These are phyloP conservation scores for Rosa chinensis DNA, from an alignment of 306 rosid genomes.

Conservation along the genomic window DNA sequence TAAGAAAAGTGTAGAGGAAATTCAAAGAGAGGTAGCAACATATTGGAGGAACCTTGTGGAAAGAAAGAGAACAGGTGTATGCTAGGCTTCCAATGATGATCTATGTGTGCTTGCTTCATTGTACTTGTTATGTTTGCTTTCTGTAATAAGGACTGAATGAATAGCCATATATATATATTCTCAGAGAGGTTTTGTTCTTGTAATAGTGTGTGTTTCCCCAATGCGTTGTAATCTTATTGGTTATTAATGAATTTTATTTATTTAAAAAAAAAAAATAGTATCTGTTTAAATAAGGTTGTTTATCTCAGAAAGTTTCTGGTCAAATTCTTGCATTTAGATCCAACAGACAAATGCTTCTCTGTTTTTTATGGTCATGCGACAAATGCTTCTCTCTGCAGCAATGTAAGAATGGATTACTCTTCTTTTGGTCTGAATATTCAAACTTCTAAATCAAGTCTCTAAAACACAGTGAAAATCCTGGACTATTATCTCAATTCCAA, in stretches of 20 bases:
- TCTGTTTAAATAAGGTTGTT: not conserved
- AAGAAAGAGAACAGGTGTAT: conserved; percentile 57
- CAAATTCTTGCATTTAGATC: not conserved
- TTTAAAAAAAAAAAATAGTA: no score
- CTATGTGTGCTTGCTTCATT: not conserved
- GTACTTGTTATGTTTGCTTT: not conserved
- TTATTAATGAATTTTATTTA: no score
- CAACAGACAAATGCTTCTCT: not conserved
- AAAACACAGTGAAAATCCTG: no score
- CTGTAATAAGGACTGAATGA: not conserved
- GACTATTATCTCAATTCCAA: no score
- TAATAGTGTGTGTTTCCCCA: not conserved
- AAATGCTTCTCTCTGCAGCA: not conserved
- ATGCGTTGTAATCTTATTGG: no score
- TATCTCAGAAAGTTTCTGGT: not conserved
- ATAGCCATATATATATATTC: not conserved
- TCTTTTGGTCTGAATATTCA: no score
- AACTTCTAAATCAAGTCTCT: no score
- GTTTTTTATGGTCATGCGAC: no score
- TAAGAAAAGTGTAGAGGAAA: conserved; percentile 44
- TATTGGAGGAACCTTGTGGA: conserved; percentile 58
- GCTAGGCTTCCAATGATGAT: conserved; percentile 35
- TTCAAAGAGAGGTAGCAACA: conserved; percentile 31
- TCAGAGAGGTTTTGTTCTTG: not conserved
- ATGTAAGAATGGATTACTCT: no score